Evolutionary conservation across 2,329 filamentous ascomycete genomes (phyloP).

Genomic region (Verticillium nubilum): DNA sequence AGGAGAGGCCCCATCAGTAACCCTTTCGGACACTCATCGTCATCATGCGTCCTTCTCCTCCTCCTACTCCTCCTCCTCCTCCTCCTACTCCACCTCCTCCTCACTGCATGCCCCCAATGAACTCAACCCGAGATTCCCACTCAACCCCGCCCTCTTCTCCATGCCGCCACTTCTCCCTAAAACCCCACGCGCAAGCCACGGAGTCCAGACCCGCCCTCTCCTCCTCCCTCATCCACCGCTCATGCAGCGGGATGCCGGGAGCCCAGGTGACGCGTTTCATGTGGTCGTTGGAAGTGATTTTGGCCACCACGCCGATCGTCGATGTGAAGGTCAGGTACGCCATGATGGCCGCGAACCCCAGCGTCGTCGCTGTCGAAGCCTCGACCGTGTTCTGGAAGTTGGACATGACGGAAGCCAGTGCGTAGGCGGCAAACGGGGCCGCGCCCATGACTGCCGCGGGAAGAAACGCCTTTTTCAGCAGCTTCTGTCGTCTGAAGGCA

Average conservation of each 20-base stretch:
- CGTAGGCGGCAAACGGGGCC: slow-evolving; percentile 64
- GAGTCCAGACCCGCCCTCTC: slow-evolving; percentile 83
- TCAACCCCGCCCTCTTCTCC: slow-evolving; percentile 90
- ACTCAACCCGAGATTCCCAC: slow-evolving; percentile 77
- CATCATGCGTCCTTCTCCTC: neutral
- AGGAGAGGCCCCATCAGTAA: neutral
- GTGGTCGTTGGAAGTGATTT: slow-evolving; percentile 87
- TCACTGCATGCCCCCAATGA: slow-evolving; percentile 81
- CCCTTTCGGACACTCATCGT: neutral
- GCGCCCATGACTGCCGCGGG: slow-evolving; percentile 51
- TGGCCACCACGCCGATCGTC: slow-evolving; percentile 75
- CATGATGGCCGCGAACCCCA: slow-evolving; percentile 74
- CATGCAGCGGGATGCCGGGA: slow-evolving; percentile 70
- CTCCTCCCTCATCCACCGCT: slow-evolving; percentile 84
- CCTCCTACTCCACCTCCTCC: neutral
- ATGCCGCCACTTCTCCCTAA: slow-evolving; percentile 70
- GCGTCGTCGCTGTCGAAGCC: slow-evolving; percentile 63
- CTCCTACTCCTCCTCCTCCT: neutral
- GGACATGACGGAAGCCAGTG: slow-evolving; percentile 62
- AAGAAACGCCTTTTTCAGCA: slow-evolving; percentile 57
- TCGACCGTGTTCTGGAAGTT: slow-evolving; percentile 73
- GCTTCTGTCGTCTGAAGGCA: slow-evolving; percentile 62
- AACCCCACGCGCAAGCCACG: slow-evolving; percentile 86
- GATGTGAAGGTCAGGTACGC: slow-evolving; percentile 79
- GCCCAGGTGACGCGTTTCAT: slow-evolving; percentile 93